phyloP scores from a whole-genome alignment of 2,329 filamentous ascomycete species.

The Colletotrichum tanaceti region DNA sequence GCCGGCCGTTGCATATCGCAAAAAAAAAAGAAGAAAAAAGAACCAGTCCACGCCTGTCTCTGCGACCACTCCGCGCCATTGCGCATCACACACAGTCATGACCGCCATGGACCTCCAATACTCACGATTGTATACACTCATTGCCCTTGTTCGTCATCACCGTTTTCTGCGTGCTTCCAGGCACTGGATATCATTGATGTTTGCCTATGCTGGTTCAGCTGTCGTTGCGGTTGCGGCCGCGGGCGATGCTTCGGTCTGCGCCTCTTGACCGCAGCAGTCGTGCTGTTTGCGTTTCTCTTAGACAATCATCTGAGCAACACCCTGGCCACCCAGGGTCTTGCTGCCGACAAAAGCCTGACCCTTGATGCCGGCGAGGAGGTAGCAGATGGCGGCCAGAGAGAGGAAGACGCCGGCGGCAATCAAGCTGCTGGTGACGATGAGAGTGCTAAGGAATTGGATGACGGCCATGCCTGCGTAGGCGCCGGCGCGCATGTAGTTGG shows the following conservation, averaged over 20 bases:
- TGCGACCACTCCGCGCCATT: neutral
- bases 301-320: slow-evolving; percentile 98
- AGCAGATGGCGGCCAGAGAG: slow-evolving; percentile 81
- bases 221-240: neutral
- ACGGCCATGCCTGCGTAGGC: slow-evolving; percentile 86
- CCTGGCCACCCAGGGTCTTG: slow-evolving; percentile 94
- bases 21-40: slow-evolving; percentile 17
- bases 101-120: slow-evolving; percentile 4
- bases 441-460: slow-evolving; percentile 86
- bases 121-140: slow-evolving; percentile 30
- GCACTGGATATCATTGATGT: slow-evolving; percentile 38
- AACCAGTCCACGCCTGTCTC: slow-evolving; percentile 6
- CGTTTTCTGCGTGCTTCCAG: slow-evolving; percentile 32
- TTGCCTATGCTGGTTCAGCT: slow-evolving; percentile 17
- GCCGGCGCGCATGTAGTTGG: slow-evolving; percentile 94
- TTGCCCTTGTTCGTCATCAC: slow-evolving; percentile 12
- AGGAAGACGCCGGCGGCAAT: slow-evolving; percentile 89
- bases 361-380: slow-evolving; percentile 81
- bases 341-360: slow-evolving; percentile 89
- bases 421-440: slow-evolving; percentile 73
- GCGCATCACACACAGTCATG: slow-evolving; percentile 11
- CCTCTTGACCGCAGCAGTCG: slow-evolving; percentile 7
- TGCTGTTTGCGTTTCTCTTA: slow-evolving; percentile 55
- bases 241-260: slow-evolving; percentile 6
- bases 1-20: slow-evolving; percentile 38